Evolutionary conservation across 305 asterid species (phyloP).

Genomic region (Fraxinus sp.): DNA sequence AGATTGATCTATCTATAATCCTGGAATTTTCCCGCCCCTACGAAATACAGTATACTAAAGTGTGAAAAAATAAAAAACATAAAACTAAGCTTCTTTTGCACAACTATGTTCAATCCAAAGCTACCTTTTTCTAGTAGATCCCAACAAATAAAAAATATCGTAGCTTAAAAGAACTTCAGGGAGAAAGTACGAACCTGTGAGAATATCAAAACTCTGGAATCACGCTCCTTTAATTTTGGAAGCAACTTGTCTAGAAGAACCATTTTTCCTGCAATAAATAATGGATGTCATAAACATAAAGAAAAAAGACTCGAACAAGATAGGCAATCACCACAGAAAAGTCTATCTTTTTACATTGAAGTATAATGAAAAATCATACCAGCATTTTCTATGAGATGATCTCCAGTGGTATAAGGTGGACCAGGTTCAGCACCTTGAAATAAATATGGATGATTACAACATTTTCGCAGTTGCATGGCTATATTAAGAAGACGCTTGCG

Average conservation of each 20-base stretch:
- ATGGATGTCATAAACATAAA: neutral
- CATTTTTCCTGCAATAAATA: constrained; percentile 74
- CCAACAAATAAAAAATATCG: neutral
- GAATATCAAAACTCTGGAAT: constrained; percentile 93
- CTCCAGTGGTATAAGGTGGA: constrained; percentile 93
- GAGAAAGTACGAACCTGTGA: constrained; percentile 61
- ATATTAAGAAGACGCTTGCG: constrained; percentile 96
- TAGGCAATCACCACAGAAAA: constrained; percentile 13
- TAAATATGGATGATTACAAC: constrained; percentile 97
- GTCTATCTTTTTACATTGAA: neutral
- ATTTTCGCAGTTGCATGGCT: constrained; percentile 98
- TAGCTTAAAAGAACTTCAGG: neutral
- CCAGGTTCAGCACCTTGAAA: constrained; percentile 99
- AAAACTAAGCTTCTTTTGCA: neutral
- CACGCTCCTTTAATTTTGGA: constrained; percentile 94
- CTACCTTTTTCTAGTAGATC: neutral
- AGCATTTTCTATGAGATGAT: constrained; percentile 90
- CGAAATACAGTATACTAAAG: neutral
- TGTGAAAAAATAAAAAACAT: neutral
- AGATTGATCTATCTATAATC: neutral
- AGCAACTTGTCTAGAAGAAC: constrained; percentile 97
- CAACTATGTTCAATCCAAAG: neutral
- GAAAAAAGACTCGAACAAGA: neutral
- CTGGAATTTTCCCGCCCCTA: neutral
- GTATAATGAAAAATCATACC: constrained; percentile 43